Base-by-base conservation (phyloP, 306 rosid genomes). In the Astragalus glycyphyllos region DNA sequence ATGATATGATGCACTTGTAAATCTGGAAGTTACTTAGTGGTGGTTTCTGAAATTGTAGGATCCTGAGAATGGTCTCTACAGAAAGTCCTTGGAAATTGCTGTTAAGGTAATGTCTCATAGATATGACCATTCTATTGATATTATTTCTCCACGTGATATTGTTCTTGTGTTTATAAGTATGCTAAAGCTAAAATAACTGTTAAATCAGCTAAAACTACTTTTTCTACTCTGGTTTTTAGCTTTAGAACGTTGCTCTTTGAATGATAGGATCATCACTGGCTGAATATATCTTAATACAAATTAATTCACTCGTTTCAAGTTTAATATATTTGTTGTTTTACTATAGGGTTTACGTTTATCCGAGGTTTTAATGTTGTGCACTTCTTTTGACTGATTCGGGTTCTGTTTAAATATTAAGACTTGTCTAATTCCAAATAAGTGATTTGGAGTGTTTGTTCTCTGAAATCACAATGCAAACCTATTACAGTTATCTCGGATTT, bases 61-160 rank as follows among this genome's bases (percentile, higher is more conserved):
- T 34, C 98, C 98, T 8, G 78, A 70, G 34, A 92, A 86, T 55
- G 94, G 85, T 34, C 90, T 92, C 58, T 92, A 89, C 47, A 76
- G 1, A 46, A 90, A 89, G 84, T 84, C 98, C 16, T 65, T 89
- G 82, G 92, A 87, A 82, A 69, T 87, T 73, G 78, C 88, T 31
- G 51, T 73, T 65, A 84, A 89, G 98, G 96, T 92, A 80, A 47
- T 37, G 56, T 26, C n/a, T 0, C 63, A 14, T 68, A 68, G 44
- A 14, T 12, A 16, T 69, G 63, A 16, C 47, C 41, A 13, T 45
- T 68, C 12, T 58, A 23, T 78, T 74, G 57, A 15, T 64, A 15
- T 7, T 71, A 59, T 44, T 45, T 49, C 10, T 71, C 56, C 69
- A 11, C 0, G 5, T 54, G 40, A 8, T 55, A 63, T 45, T 13